Evolutionary conservation across 441 rosid genomes (phyloP), one percentile per base, ranked within the genome.

Genomic region (Populus hybrid): DNA sequence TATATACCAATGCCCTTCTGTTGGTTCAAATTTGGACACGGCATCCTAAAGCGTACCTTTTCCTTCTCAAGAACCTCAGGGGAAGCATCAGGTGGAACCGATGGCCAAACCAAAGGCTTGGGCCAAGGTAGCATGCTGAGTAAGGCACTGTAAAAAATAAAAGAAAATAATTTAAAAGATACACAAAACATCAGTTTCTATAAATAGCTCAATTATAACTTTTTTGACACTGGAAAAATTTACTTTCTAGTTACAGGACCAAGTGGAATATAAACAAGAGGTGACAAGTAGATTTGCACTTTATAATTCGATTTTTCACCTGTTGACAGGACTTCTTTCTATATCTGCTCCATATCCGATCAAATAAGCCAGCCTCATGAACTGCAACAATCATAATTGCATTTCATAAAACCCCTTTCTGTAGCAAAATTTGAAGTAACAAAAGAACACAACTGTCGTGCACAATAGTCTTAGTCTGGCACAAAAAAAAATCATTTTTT

Each of bases 101-200:
- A 91, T 71, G 99, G 99, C 99, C 99, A 97, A 84, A 94, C 89
- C 50, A 92, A 85, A 69, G 99, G 99, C 82, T 90, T 97, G 69
- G 99, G 99, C 99, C 99, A 93, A 78, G 98, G 94, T 68, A 97
- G 92, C 99, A 97, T 93, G 86, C 99, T 94, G 74, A 94, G 97
- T 53, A 89, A 92, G 82, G 99, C 99, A 88, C 99, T 94, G 94
- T 85, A 83, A 72, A 85, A 79, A 79, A 82, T 67, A 69, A 78
- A 66, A 69, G 36, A 20, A 75, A 65, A 68, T 18, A 56, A 72
- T 80, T 71, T 38, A 67, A 78, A 80, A 77, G 16, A 71, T 74
- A 67, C 36, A 69, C 38, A 64, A 74, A 72, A 74, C 76, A n/a
- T n/a, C n/a, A n/a, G n/a, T n/a, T n/a, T n/a, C n/a, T n/a, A n/a